Conservation (phyloP, 2,329 filamentous ascomycete genomes). For the Claviceps cyperi region DNA sequence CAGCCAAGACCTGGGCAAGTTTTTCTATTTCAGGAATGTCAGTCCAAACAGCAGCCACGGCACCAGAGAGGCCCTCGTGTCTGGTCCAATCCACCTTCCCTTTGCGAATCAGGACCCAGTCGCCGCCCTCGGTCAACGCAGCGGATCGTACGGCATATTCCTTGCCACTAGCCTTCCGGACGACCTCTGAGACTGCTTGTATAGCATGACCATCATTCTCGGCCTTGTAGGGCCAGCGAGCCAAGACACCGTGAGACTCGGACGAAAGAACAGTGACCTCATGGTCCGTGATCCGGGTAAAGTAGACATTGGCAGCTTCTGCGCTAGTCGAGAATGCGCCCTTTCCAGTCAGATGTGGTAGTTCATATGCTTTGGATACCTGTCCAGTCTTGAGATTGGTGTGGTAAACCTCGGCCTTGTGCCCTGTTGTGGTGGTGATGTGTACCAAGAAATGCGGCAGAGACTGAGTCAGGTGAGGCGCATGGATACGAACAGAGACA, state of each 20-base stretch:
- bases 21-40: constrained; percentile 60
- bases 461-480: constrained; percentile 56
- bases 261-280: constrained; percentile 66
- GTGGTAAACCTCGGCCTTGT: constrained; percentile 79
- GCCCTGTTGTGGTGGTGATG: constrained; percentile 51
- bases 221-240: constrained; percentile 51
- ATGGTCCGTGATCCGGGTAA: constrained; percentile 64
- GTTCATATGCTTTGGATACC: constrained; percentile 63
- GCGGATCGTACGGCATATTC: constrained; percentile 69
- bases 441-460: constrained; percentile 77
- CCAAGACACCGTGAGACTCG: constrained; percentile 59
- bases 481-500: constrained; percentile 50
- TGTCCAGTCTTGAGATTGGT: constrained; percentile 55
- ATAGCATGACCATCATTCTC: constrained; percentile 32
- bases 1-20: constrained; percentile 66
- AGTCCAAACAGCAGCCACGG: constrained; percentile 67
- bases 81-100: constrained; percentile 69
- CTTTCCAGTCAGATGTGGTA: constrained; percentile 54
- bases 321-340: constrained; percentile 71
- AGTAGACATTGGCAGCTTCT: constrained; percentile 70
- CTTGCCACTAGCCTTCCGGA: constrained; percentile 48
- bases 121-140: constrained; percentile 48
- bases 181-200: constrained; percentile 68
- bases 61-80: constrained; percentile 66
- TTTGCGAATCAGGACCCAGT: constrained; percentile 77